Evolutionary conservation across 768 basidiomycete species (phyloP).

Genomic region (Phanerochaete sordida): DNA sequence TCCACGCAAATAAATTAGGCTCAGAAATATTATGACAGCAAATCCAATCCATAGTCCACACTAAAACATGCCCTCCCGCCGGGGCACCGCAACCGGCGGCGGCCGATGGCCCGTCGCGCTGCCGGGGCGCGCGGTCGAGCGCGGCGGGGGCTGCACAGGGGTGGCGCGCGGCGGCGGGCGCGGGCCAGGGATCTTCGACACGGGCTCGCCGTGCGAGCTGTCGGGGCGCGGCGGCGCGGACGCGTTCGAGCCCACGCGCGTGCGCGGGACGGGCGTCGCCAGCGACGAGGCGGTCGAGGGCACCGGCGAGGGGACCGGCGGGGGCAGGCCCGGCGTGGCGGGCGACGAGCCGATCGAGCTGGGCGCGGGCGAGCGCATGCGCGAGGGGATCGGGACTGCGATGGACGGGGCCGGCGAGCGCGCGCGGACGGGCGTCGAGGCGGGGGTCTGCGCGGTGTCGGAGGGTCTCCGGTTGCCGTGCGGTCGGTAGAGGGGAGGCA

Average conservation of each 20-base stretch:
- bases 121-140: conserved; percentile 64
- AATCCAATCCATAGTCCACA: not conserved
- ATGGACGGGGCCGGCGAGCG: conserved; percentile 17
- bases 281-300: not conserved
- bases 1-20: too few species aligned
- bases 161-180: conserved; percentile 19
- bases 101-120: conserved; percentile 47
- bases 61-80: conserved; percentile 63
- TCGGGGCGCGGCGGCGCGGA: not conserved
- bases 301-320: conserved; percentile 6
- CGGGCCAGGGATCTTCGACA: not conserved
- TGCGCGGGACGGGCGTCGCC: not conserved
- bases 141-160: conserved; percentile 54
- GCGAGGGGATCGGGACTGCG: conserved; percentile 14
- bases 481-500: conserved; percentile 26
- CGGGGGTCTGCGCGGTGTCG: conserved; percentile 29
- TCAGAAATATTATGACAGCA: too few species aligned
- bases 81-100: conserved; percentile 50
- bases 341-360: conserved; percentile 9
- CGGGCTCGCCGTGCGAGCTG: not conserved
- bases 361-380: conserved; percentile 12
- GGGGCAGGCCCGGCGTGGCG: conserved; percentile 7
- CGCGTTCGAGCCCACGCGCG: not conserved
- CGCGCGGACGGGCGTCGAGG: conserved; percentile 19
- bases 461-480: conserved; percentile 26